Evolutionary conservation across 1,139 yeast species (phyloP).

Genomic region (Dujonia santamariae): DNA sequence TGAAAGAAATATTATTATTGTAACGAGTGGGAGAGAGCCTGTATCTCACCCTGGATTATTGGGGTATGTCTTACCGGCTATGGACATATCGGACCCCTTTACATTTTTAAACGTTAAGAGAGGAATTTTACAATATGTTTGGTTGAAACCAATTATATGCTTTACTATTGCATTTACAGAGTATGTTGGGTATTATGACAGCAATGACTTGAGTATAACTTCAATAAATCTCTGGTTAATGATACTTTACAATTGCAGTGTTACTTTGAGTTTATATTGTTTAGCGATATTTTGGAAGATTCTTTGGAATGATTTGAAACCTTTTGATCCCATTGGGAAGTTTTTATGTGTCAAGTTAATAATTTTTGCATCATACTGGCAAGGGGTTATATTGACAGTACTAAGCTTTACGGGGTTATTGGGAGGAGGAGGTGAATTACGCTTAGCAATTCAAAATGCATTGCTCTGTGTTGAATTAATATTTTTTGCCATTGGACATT

Average conservation of each 20-base stretch:
- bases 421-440: constrained; percentile 26
- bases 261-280: constrained; percentile 77
- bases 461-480: constrained; percentile 80
- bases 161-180: constrained; percentile 52
- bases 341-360: constrained; percentile 89
- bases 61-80: constrained; percentile 44
- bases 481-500: constrained; percentile 84
- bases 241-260: constrained; percentile 72
- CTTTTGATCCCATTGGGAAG: constrained; percentile 87
- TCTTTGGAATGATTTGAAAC: constrained; percentile 68
- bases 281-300: constrained; percentile 93
- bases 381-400: constrained; percentile 69
- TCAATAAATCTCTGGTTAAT: constrained; percentile 67
- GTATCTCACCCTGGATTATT: constrained; percentile 67
- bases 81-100: constrained; percentile 85
- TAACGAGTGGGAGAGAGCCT: constrained; percentile 73
- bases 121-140: constrained; percentile 89
- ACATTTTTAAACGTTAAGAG: constrained; percentile 76
- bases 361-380: constrained; percentile 97
- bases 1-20: constrained; percentile 75
- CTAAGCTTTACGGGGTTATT: constrained; percentile 23
- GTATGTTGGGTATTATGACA: constrained; percentile 47
- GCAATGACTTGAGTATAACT: constrained; percentile 45
- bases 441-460: constrained; percentile 70
- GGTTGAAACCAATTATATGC: constrained; percentile 86